Conservation (phyloP, 192 early-diverging fungal species). For the Umbelopsis ramanniana region DNA sequence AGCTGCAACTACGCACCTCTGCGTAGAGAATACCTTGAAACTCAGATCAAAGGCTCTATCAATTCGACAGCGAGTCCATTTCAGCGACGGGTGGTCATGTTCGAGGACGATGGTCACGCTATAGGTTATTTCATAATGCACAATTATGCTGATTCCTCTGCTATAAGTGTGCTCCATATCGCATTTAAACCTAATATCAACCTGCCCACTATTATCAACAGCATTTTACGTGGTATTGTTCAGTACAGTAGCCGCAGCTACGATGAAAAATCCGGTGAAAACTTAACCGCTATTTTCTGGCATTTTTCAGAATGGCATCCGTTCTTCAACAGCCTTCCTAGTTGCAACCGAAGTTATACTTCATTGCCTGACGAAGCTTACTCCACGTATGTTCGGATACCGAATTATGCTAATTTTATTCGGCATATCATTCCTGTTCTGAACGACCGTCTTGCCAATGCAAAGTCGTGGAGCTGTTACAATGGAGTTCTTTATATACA, state of each 20-base stretch:
- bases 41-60: not conserved
- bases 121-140: not conserved
- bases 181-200: not conserved
- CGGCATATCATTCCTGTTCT: constrained; percentile 31
- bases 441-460: constrained; percentile 30
- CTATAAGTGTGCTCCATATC: not conserved
- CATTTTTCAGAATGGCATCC: constrained; percentile 2
- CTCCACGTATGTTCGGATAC: constrained; percentile 25
- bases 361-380: not conserved
- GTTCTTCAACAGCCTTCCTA: not conserved
- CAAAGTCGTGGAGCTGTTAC: not conserved
- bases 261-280: not conserved
- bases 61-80: not conserved
- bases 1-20: not conserved
- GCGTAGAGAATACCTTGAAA: not conserved
- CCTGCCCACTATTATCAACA: not conserved
- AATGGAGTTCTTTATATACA: not conserved
- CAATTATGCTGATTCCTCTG: not conserved
- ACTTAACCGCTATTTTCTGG: not conserved
- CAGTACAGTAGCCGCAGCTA: not conserved
- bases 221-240: not conserved
- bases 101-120: not conserved
- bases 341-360: not conserved
- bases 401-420: constrained; percentile 37
- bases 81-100: not conserved